Evolutionary conservation across 495 filamentous ascomycete genomes (phyloP).

Genomic region (Jackrogersella multiformis): DNA sequence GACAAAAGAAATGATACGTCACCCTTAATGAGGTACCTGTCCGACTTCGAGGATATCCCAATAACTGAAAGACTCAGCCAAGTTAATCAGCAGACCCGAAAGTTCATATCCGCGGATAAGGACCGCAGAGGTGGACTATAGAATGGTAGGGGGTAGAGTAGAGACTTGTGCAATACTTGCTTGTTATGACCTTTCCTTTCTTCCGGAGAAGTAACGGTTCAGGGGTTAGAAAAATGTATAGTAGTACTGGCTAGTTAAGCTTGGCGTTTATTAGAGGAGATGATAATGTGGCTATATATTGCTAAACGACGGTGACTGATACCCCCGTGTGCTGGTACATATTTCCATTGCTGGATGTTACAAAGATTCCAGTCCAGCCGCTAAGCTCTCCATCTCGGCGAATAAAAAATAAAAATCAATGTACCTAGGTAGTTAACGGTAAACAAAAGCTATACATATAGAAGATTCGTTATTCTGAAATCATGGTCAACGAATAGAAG

Average conservation of each 20-base stretch:
- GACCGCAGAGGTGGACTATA: background rate
- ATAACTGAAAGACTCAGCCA: constrained; percentile 24
- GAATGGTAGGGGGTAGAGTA: background rate
- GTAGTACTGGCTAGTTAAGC: background rate
- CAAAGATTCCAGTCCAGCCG: background rate
- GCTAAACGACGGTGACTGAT: background rate
- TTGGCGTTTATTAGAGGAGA: background rate
- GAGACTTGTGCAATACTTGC: background rate
- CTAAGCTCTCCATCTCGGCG: background rate
- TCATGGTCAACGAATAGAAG: constrained; percentile 5
- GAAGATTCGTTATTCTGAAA: background rate
- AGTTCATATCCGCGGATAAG: background rate
- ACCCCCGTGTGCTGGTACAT: background rate
- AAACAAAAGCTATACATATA: background rate
- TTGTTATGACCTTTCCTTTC: too few species aligned
- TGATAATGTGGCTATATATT: background rate
- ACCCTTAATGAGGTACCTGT: constrained; percentile 17
- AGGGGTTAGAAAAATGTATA: background rate
- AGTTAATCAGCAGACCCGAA: background rate
- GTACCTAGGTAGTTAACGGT: background rate
- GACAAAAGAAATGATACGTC: background rate
- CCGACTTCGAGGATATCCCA: constrained; percentile 14
- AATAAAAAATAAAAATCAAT: background rate
- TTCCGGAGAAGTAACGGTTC: background rate
- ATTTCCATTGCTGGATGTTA: background rate